Evolutionary conservation across 164 flowering plant species (phyloP), one percentile per base, ranked within the genome.

Genomic region (Santalum album): DNA sequence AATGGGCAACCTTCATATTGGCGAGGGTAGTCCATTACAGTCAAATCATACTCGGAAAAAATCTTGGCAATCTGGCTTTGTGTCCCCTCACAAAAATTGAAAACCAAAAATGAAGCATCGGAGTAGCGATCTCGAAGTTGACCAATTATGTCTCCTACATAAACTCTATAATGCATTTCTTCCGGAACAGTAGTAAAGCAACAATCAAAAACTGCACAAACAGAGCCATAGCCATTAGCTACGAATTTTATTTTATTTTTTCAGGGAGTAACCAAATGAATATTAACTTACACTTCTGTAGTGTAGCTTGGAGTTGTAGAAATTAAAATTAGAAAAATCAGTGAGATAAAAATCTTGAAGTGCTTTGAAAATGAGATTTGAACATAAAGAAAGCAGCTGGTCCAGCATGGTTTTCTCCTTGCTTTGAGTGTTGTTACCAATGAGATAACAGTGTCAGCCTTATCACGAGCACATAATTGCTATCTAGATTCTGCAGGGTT

Each of bases 1-100:
- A 92, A 56, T 1, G 96, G 96, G 56, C 91, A 86, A 24, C 96
- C 88, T 63, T 84, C 90, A 55, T 87, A 89, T 11, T 89, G 89
- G 49, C 82, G 70, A 63, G 98, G 98, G 57, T 92, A 92, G 64
- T 92, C 98, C 96, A 92, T 86, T 53, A 86, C 75, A 27, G 92
- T 87, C 78, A 89, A 69, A 60, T 86, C 96, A 73, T 71, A 77
- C 54, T 81, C 84, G 0, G 84, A 70, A 62, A 92, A 66, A 29
- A 76, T 58, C 46, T 68, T 62, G 18, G 83, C 72, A 39, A 80
- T 57, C 66, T 52, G 73, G 65, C 84, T 89, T 53, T 59, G 74
- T 43, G 62, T 66, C 29, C 71, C 80, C 54, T 80, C 86, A 14
- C 85, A 75, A 49, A 92, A 89, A 69, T 92, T 92, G 64, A 89